These are phyloP conservation scores for Arthrobotrys pseudoclavata DNA, from an alignment of 2,329 filamentous ascomycete species.

Conservation along the genomic window DNA sequence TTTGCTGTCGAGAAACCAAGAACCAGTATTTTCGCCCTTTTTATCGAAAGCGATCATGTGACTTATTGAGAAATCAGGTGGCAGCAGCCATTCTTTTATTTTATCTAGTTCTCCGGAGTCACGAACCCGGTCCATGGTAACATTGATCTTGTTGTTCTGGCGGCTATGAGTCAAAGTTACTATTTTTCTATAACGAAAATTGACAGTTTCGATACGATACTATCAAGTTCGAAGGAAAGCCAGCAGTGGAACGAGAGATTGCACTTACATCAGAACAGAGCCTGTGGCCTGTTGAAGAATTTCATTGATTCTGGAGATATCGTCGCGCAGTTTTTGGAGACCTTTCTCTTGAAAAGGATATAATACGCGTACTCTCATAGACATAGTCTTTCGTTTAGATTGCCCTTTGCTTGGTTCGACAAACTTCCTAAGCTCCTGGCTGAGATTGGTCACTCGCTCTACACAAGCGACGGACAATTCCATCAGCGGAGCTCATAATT, in stretches of 20 bases:
- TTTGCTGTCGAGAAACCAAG: constrained; percentile 19
- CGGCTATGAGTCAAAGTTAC: neutral
- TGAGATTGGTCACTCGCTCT: too few relatives aligned
- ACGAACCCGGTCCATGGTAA: neutral
- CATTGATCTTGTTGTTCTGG: constrained; percentile 21
- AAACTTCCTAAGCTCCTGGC: too few relatives aligned
- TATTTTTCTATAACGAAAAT: neutral
- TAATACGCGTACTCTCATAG: too few relatives aligned
- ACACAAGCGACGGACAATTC: too few relatives aligned
- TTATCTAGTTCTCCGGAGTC: constrained; percentile 18
- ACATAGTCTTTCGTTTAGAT: too few relatives aligned
- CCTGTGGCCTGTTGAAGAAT: constrained; percentile 12
- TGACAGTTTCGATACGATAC: too few relatives aligned
- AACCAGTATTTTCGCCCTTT: constrained; percentile 23
- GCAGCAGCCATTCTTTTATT: constrained; percentile 32
- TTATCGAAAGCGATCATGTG: constrained; percentile 22
- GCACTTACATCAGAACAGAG: constrained; percentile 21
- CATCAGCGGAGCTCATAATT: too few relatives aligned
- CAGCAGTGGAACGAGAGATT: neutral
- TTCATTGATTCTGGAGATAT: constrained; percentile 24
- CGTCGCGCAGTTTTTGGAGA: constrained; percentile 3
- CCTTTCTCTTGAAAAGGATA: neutral
- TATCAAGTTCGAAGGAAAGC: too few relatives aligned
- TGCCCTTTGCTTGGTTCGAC: too few relatives aligned
- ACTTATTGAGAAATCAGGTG: constrained; percentile 16